Conservation (phyloP, 2,329 filamentous ascomycete genomes). For the Alternaria gaisen region DNA sequence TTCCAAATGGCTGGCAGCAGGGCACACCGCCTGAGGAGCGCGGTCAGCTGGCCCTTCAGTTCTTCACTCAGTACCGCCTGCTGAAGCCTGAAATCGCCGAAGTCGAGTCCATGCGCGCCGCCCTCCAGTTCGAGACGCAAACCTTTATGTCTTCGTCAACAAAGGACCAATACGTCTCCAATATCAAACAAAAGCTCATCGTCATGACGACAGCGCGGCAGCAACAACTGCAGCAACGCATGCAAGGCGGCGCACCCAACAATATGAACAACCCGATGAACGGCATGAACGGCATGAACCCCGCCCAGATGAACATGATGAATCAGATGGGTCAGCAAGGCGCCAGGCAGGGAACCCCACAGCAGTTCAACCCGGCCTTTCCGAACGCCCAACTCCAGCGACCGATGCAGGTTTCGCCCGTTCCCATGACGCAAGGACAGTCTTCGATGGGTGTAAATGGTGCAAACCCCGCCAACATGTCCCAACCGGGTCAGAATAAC, state of each 20-base stretch:
- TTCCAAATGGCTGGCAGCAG: slow-evolving; percentile 47
- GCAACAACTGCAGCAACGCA: slow-evolving; percentile 37
- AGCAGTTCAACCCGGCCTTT: slow-evolving; percentile 55
- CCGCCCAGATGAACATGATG: slow-evolving; percentile 49
- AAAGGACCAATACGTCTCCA: slow-evolving; percentile 45
- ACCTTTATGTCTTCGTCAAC: slow-evolving; percentile 34
- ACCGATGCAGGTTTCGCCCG: slow-evolving; percentile 61
- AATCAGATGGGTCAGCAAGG: slow-evolving; percentile 46
- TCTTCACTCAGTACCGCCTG: slow-evolving; percentile 45
- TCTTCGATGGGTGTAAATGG: slow-evolving; percentile 47
- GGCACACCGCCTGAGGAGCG: slow-evolving; percentile 43
- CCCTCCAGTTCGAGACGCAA: slow-evolving; percentile 43
- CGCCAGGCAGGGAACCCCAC: slow-evolving; percentile 51
- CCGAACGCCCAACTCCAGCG: slow-evolving; percentile 60
- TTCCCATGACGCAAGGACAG: slow-evolving; percentile 50
- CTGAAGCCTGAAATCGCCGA: slow-evolving; percentile 44
- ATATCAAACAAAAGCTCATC: slow-evolving; percentile 42
- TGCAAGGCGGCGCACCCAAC: slow-evolving; percentile 32
- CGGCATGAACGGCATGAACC: slow-evolving; percentile 43
- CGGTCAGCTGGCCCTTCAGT: slow-evolving; percentile 41
- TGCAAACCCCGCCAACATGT: slow-evolving; percentile 24
- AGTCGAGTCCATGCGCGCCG: slow-evolving; percentile 36
- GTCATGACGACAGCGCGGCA: slow-evolving; percentile 42
- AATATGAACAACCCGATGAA: slow-evolving; percentile 42
- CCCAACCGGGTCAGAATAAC: slow-evolving; percentile 36